Conservation (phyloP, 768 basidiomycete species). For the Leccinum barrowsii region DNA sequence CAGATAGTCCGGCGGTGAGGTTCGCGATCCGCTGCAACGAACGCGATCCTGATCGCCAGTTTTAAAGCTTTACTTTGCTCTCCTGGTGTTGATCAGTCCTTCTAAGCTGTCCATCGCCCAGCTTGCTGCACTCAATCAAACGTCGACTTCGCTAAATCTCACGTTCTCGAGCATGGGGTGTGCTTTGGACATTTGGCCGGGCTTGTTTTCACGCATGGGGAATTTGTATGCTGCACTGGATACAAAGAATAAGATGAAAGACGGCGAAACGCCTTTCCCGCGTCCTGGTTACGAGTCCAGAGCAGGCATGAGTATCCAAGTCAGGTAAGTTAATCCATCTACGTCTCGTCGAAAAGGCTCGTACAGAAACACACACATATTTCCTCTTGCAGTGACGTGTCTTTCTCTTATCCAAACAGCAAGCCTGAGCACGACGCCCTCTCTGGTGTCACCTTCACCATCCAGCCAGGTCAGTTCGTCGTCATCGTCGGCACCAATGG, state of each 20-base stretch:
- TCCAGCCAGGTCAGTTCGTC: constrained; percentile 32
- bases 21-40: neutral
- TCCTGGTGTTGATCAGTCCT: constrained; percentile 24
- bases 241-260: constrained; percentile 22
- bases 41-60: neutral
- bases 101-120: constrained; percentile 27
- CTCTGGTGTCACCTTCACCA: constrained; percentile 27
- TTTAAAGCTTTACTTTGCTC: constrained; percentile 30
- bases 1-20: constrained; percentile 18
- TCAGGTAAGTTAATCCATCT: constrained; percentile 11
- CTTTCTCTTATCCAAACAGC: constrained; percentile 50
- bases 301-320: constrained; percentile 16
- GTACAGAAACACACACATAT: neutral
- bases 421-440: constrained; percentile 21
- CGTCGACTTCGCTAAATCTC: constrained; percentile 19
- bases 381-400: constrained; percentile 40
- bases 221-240: constrained; percentile 21
- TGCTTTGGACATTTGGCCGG: constrained; percentile 7
- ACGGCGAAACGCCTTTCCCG: constrained; percentile 26
- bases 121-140: constrained; percentile 30
- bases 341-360: neutral
- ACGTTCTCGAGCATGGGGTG: constrained; percentile 19
- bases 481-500: constrained; percentile 35
- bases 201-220: constrained; percentile 18
- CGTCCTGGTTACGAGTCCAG: constrained; percentile 10